These are phyloP conservation scores for Pseudonectria foliicola DNA, from an alignment of 2,329 filamentous ascomycete genomes.

Conservation along the genomic window DNA sequence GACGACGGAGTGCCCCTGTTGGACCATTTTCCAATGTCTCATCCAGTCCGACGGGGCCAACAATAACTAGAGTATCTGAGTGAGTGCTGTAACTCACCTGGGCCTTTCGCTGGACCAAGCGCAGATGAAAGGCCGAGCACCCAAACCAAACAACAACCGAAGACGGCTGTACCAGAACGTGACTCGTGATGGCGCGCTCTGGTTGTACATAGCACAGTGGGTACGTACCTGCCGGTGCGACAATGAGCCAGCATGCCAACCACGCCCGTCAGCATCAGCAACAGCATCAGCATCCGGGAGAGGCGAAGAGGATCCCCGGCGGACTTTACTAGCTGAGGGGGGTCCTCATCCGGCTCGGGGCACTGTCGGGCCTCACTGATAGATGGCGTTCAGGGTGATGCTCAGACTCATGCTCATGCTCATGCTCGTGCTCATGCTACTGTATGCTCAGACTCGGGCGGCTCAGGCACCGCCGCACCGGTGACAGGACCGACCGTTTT, in stretches of 20 bases:
- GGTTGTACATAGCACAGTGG: no score
- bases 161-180: slow-evolving; percentile 2
- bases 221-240: slow-evolving; percentile 2
- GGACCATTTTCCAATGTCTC: no score
- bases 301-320: slow-evolving; percentile 9
- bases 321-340: slow-evolving; percentile 12
- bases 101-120: no score
- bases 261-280: slow-evolving; percentile 19
- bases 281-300: slow-evolving; percentile 11
- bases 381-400: slow-evolving; percentile 1
- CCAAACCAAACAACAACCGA: no score
- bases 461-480: slow-evolving; percentile 7
- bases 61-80: no score
- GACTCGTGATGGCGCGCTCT: slow-evolving; percentile 19
- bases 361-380: slow-evolving; percentile 3
- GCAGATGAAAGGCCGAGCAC: no score
- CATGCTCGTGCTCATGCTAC: no score
- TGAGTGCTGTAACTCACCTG: no score
- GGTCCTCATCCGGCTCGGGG: no score
- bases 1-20: no score
- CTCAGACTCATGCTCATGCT: no score
- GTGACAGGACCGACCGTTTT: slow-evolving; percentile 16
- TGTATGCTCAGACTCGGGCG: slow-evolving; percentile 5
- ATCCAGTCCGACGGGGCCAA: no score
- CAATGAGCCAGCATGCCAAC: slow-evolving; percentile 18